Conservation (phyloP, 2,329 filamentous ascomycete genomes). For the Fusarium chaquense region DNA sequence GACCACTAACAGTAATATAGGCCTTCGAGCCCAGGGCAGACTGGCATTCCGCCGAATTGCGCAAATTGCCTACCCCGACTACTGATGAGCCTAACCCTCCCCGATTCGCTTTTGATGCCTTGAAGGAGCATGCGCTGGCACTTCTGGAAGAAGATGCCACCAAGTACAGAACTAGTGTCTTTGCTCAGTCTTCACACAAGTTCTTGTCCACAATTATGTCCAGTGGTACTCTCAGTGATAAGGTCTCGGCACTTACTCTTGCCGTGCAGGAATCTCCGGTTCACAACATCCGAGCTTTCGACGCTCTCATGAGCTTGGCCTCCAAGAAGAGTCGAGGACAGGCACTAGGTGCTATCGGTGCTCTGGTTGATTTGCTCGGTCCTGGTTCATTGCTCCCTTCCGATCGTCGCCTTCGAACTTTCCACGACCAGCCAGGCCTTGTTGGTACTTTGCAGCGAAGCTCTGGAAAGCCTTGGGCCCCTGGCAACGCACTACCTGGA, state of each 20-base stretch:
- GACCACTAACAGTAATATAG: constrained; percentile 57
- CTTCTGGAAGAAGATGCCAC: constrained; percentile 83
- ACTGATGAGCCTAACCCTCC: constrained; percentile 61
- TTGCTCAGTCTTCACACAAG: constrained; percentile 88
- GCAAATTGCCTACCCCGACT: constrained; percentile 57
- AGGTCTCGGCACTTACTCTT: constrained; percentile 93
- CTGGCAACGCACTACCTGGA: constrained; percentile 77
- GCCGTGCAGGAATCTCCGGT: constrained; percentile 96
- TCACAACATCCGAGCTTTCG: constrained; percentile 90
- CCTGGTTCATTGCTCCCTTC: constrained; percentile 87
- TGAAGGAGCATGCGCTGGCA: constrained; percentile 77
- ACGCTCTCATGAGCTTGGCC: constrained; percentile 84
- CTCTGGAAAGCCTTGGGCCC: constrained; percentile 70
- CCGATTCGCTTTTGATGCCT: constrained; percentile 58
- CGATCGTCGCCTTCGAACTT: constrained; percentile 83
- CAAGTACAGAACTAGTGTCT: constrained; percentile 78
- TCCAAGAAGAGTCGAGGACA: constrained; percentile 94
- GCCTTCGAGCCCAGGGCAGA: constrained; percentile 69
- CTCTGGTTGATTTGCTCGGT: constrained; percentile 92
- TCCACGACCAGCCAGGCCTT: constrained; percentile 82
- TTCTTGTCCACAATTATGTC: constrained; percentile 98
- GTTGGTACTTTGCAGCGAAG: constrained; percentile 76
- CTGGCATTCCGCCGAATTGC: constrained; percentile 64
- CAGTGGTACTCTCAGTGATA: constrained; percentile 95
- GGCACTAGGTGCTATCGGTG: constrained; percentile 90